phyloP scores from a whole-genome alignment of 495 filamentous ascomycete genomes.

The Neohortaea acidophila region DNA sequence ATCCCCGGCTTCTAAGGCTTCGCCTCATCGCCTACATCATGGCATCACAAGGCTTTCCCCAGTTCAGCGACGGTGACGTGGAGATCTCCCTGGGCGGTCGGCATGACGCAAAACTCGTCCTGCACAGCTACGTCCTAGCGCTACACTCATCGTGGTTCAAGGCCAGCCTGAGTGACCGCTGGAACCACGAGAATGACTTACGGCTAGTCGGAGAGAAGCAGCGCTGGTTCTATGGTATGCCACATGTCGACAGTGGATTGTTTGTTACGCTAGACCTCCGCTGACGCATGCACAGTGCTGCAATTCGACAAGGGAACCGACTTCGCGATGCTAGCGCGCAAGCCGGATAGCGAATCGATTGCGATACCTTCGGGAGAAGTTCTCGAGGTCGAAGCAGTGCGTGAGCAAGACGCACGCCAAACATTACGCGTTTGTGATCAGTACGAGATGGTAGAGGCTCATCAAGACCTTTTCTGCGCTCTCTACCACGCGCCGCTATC shows the following conservation, averaged over 20 bases:
- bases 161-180: not conserved
- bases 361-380: too few species aligned
- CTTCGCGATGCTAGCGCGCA: not conserved
- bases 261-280: too few species aligned
- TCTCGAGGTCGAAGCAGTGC: too few species aligned
- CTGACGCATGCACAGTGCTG: too few species aligned
- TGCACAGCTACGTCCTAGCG: not conserved
- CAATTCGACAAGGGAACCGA: not conserved
- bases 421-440: too few species aligned
- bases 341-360: constrained; percentile 1
- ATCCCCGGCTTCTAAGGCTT: too few species aligned
- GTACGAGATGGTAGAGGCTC: too few species aligned
- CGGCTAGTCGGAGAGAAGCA: not conserved
- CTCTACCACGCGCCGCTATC: too few species aligned
- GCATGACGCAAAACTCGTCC: not conserved
- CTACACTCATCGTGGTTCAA: not conserved
- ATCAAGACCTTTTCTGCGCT: too few species aligned
- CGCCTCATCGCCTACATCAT: too few species aligned
- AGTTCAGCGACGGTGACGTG: constrained; percentile 1
- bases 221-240: not conserved
- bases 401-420: too few species aligned
- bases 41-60: not conserved
- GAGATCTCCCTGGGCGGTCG: not conserved
- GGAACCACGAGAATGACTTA: not conserved
- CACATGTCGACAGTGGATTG: too few species aligned